phyloP scores from a whole-genome alignment of 441 rosid genomes.

The Melastoma candidum region DNA sequence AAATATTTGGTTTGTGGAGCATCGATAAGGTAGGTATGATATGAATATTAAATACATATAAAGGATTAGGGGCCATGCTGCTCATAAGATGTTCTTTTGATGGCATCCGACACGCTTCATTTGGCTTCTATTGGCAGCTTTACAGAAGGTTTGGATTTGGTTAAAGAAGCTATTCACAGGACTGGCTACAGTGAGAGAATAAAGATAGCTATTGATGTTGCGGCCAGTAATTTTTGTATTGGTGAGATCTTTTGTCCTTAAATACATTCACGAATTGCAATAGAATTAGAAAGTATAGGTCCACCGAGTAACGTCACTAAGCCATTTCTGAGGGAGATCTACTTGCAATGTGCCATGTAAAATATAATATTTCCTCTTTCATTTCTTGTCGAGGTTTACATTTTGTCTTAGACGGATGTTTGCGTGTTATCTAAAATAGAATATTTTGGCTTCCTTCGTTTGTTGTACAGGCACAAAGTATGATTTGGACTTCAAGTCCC shows the following conservation, averaged over 20 bases:
- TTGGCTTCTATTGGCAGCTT: constrained; percentile 41
- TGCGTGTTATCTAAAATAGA: not conserved
- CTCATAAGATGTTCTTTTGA: not conserved
- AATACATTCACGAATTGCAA: too few relatives aligned
- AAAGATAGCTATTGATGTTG: constrained; percentile 82
- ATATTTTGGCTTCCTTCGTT: constrained; percentile 6
- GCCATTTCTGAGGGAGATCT: not conserved
- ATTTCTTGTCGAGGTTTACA: too few relatives aligned
- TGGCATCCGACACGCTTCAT: constrained; percentile 3
- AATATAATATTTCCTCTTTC: too few relatives aligned
- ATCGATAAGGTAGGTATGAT: too few relatives aligned
- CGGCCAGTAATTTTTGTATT: constrained; percentile 80
- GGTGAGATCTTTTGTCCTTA: constrained; percentile 33
- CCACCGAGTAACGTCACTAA: not conserved
- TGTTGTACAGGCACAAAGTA: constrained; percentile 67
- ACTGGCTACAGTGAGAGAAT: constrained; percentile 74
- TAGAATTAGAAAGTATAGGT: not conserved
- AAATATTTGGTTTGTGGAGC: too few relatives aligned
- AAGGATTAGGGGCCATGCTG: too few relatives aligned
- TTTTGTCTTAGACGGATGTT: too few relatives aligned
- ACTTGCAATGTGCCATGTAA: not conserved
- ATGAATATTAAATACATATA: too few relatives aligned
- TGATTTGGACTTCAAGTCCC: constrained; percentile 73
- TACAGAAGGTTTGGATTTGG: constrained; percentile 87
- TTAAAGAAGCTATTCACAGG: constrained; percentile 88